Evolutionary conservation across 352 stramenopile species (phyloP), one percentile per base, ranked within the genome.

Genomic region (Thraustochytrium striatum): DNA sequence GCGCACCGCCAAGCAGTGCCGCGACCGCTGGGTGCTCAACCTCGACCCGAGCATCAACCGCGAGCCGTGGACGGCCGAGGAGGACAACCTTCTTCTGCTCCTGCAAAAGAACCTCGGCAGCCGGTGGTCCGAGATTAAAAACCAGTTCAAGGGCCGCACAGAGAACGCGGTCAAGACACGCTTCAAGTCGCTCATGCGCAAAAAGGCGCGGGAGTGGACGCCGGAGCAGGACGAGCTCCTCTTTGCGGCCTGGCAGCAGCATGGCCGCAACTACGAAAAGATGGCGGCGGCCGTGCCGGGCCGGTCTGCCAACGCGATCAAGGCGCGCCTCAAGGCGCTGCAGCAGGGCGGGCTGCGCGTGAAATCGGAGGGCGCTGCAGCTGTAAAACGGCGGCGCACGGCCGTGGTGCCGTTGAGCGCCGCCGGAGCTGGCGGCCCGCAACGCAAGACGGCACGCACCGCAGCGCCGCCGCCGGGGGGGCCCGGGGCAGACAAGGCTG

Each of bases 121-220:
- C 84, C 90, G 91, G 68, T 94, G 90, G 90, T 91, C 88, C 2
- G 72, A 85, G 32, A 89, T 94, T 44, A 90, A 90, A 21, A 89
- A 91, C 78, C 83, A 93, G 36, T 84, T 94, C 5, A 88, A 90
- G 73, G 89, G 91, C 2, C 89, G 91, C 25, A 94, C 89, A 0
- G 90, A 95, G 47, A 89, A 95, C 78, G 91, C 89, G 19, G 90
- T 95, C 25, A 95, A 95, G 83, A 94, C 92, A 53, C 88, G 90
- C 25, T 95, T 87, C 88, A 94, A 93, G 72, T 93, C 88, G 57
- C 82, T 93, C 3, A 75, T 81, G 41, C 80, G 83, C 44, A n/a
- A 58, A 25, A 16, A 32, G 5, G 70, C 70, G 28, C 28, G 91
- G 13, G 86, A 89, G 36, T 96, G 93, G 85, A 89, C 89, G 2